Conservation (phyloP, 2,329 filamentous ascomycete genomes). For the Fusarium virguliforme region DNA sequence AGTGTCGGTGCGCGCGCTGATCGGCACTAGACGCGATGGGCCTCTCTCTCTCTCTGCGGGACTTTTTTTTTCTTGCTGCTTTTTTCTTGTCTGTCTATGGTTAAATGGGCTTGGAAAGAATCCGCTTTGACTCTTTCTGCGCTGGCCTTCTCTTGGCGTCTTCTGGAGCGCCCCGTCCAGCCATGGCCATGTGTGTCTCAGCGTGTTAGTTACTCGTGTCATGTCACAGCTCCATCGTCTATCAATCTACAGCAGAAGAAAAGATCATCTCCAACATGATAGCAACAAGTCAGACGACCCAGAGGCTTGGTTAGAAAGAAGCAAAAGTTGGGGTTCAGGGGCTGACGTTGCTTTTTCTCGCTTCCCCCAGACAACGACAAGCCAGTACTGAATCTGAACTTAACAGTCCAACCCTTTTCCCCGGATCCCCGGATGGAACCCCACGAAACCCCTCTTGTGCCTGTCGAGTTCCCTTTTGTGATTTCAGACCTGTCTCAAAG, state of each 20-base stretch:
- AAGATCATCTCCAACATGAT: not conserved
- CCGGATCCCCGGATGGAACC: constrained; percentile 21
- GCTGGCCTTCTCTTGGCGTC: not conserved
- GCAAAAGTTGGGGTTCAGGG: constrained; percentile 9
- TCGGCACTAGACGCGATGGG: constrained; percentile 16
- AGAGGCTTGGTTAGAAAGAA: not conserved
- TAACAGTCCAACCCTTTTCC: constrained; percentile 9
- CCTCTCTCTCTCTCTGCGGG: constrained; percentile 14
- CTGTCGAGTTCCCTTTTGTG: constrained; percentile 14
- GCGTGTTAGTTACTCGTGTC: constrained; percentile 5
- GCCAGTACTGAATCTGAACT: not conserved
- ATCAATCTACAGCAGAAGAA: not conserved
- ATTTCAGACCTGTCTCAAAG: constrained; percentile 21
- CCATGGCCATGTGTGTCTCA: constrained; percentile 5
- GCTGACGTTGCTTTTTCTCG: constrained; percentile 11
- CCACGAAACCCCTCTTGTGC: constrained; percentile 12
- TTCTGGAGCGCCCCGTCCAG: not conserved
- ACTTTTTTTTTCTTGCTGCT: constrained; percentile 4
- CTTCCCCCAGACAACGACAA: constrained; percentile 9
- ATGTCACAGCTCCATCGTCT: constrained; percentile 11
- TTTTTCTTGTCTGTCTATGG: not conserved
- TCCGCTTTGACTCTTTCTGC: constrained; percentile 13
- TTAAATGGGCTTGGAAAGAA: not conserved
- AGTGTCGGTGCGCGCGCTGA: constrained; percentile 5
- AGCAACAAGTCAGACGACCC: constrained; percentile 5